Evolutionary conservation across 805 yeast genomes (phyloP).

Genomic region (Debaryomyces prosopidis): DNA sequence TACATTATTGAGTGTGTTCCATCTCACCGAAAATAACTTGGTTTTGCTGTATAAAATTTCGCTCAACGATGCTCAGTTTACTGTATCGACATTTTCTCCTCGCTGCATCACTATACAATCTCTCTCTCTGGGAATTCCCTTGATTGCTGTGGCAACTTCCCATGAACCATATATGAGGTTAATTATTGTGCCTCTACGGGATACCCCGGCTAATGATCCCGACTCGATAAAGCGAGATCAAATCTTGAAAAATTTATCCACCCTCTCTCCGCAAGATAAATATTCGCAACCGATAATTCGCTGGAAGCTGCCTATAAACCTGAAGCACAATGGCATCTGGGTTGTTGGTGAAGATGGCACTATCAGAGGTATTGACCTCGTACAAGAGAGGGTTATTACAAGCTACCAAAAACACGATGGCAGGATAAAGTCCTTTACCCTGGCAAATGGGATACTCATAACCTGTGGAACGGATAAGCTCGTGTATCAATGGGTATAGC

Average conservation of each 20-base stretch:
- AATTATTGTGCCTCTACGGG: slow-evolving; percentile 52
- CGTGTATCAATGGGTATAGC: slow-evolving; percentile 14
- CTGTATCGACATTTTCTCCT: slow-evolving; percentile 63
- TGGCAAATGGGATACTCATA: slow-evolving; percentile 40
- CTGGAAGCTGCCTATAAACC: slow-evolving; percentile 35
- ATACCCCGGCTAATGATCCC: not conserved
- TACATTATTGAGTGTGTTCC: slow-evolving; percentile 53
- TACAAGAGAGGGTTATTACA: slow-evolving; percentile 34
- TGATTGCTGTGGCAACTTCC: slow-evolving; percentile 67
- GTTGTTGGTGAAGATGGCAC: slow-evolving; percentile 68
- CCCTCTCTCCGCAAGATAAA: slow-evolving; percentile 69
- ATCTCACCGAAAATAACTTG: slow-evolving; percentile 19
- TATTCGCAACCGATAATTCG: slow-evolving; percentile 51
- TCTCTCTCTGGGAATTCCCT: slow-evolving; percentile 15
- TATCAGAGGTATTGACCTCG: slow-evolving; percentile 58
- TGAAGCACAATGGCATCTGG: slow-evolving; percentile 57
- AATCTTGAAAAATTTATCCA: slow-evolving; percentile 32
- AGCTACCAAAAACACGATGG: slow-evolving; percentile 43
- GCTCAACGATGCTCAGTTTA: slow-evolving; percentile 71
- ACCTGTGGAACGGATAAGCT: slow-evolving; percentile 48
- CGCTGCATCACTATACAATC: slow-evolving; percentile 35
- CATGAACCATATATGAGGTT: slow-evolving; percentile 78
- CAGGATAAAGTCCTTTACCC: slow-evolving; percentile 44
- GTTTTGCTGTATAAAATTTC: slow-evolving; percentile 50
- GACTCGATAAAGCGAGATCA: slow-evolving; percentile 23